Percentiles rank a stretch among this genome's conserved stretches.
phyloP scores from a whole-genome alignment of 768 basidiomycete genomes.

The Leucocoprinus birnbaumii region DNA sequence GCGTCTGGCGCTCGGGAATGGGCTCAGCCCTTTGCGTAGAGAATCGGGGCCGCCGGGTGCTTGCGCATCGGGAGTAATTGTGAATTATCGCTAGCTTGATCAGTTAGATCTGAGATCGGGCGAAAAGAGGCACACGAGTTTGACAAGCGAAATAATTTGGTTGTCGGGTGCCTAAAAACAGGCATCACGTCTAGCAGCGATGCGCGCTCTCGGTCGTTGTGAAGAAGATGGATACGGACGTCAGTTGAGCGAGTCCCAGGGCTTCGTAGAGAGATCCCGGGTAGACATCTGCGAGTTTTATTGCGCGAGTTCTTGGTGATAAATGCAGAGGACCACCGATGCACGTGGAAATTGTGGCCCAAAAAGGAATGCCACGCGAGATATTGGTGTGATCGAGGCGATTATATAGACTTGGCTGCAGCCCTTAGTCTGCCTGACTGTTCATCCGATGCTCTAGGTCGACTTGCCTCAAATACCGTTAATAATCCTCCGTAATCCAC shows the following conservation, averaged over 20 bases:
- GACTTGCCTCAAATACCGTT: too few relatives aligned
- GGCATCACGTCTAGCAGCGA: constrained; percentile 1
- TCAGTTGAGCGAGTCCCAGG: neutral
- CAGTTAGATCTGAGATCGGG: constrained; percentile 1
- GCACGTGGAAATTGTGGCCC: neutral
- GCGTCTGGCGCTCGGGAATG: too few relatives aligned
- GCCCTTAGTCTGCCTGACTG: neutral
- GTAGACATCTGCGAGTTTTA: neutral
- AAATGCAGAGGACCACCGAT: neutral
- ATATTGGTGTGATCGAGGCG: neutral
- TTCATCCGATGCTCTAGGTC: neutral
- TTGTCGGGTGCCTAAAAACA: constrained; percentile 1
- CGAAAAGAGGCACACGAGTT: neutral
- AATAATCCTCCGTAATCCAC: constrained; percentile 7
- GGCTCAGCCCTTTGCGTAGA: too few relatives aligned
- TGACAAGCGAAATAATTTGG: constrained; percentile 1
- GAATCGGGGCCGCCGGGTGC: too few relatives aligned
- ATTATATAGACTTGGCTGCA: neutral
- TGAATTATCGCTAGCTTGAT: neutral
- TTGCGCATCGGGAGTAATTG: constrained; percentile 1
- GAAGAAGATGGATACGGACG: neutral
- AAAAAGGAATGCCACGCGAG: constrained; percentile 12
- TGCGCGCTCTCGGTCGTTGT: constrained; percentile 1
- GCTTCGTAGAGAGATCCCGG: neutral
- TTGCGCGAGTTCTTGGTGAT: constrained; percentile 10